These are phyloP conservation scores for Dactylis glomerata DNA, from an alignment of 176 grass and related monocot species.

Conservation along the genomic window DNA sequence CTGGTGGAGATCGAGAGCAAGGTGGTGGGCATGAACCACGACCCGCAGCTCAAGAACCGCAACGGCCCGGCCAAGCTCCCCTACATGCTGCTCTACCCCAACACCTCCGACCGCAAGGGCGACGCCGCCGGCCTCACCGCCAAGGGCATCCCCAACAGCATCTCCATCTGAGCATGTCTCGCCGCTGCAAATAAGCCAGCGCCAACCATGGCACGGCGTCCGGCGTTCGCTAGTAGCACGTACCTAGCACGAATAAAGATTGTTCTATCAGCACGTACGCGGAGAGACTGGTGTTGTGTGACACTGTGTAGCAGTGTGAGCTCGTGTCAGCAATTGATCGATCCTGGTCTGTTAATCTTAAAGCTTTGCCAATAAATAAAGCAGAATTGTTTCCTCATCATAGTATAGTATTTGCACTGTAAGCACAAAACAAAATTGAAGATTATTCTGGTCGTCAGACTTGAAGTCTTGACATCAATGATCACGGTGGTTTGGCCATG, in stretches of 20 bases:
- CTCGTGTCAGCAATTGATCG: background rate
- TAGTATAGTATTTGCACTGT: background rate
- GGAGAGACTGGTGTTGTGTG: background rate
- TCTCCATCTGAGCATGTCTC: conserved; percentile 55
- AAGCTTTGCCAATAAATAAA: background rate
- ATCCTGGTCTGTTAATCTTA: background rate
- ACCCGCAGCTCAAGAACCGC: conserved; percentile 47
- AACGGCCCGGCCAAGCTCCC: conserved; percentile 54
- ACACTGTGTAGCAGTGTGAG: background rate
- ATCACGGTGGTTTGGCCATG: background rate
- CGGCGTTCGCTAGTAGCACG: background rate
- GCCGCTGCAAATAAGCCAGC: background rate
- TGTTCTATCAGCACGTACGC: background rate
- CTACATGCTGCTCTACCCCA: conserved; percentile 76
- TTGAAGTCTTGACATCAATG: background rate
- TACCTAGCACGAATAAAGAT: background rate
- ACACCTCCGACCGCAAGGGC: conserved; percentile 50
- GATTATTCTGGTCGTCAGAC: background rate
- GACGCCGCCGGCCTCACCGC: conserved; percentile 43
- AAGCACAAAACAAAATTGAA: background rate
- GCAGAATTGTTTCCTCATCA: background rate
- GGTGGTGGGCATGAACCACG: conserved; percentile 41
- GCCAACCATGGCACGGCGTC: background rate
- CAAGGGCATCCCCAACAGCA: conserved; percentile 79
- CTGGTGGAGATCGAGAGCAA: conserved; percentile 49